phyloP scores from a whole-genome alignment of 768 basidiomycete species.

The Macrolepiota dolichaula region DNA sequence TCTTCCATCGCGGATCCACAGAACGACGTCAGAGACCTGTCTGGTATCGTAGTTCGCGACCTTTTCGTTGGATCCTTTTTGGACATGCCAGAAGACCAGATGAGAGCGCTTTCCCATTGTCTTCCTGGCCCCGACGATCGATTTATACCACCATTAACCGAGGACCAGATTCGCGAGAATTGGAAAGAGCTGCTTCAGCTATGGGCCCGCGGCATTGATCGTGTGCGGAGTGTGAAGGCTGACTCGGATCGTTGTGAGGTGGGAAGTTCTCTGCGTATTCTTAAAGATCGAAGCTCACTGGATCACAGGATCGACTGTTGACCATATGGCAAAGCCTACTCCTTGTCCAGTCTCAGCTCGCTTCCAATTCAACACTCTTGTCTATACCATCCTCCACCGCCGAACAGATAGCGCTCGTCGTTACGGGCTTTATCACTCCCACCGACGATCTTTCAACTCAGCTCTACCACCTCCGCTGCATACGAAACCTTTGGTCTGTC shows the following conservation, averaged over 20 bases:
- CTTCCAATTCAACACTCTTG: constrained; percentile 34
- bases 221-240: not conserved
- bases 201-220: constrained; percentile 6
- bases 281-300: not conserved
- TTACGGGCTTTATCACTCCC: constrained; percentile 32
- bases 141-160: constrained; percentile 10
- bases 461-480: constrained; percentile 31
- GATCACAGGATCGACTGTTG: constrained; percentile 34
- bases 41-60: not conserved
- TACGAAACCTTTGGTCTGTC: constrained; percentile 48
- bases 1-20: not conserved
- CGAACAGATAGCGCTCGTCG: constrained; percentile 27
- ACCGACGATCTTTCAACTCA: constrained; percentile 25
- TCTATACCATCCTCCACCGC: constrained; percentile 30
- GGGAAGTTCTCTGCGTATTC: not conserved
- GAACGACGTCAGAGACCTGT: not conserved
- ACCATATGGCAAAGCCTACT: constrained; percentile 55
- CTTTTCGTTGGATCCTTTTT: constrained; percentile 13
- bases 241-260: not conserved
- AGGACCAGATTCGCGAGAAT: constrained; percentile 15
- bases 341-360: constrained; percentile 43
- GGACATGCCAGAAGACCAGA: constrained; percentile 1
- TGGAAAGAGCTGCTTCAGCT: constrained; percentile 13
- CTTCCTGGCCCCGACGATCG: constrained; percentile 2
- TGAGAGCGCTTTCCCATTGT: not conserved